phyloP scores from a whole-genome alignment of 768 basidiomycete species.

The Polyporus arcularius region DNA sequence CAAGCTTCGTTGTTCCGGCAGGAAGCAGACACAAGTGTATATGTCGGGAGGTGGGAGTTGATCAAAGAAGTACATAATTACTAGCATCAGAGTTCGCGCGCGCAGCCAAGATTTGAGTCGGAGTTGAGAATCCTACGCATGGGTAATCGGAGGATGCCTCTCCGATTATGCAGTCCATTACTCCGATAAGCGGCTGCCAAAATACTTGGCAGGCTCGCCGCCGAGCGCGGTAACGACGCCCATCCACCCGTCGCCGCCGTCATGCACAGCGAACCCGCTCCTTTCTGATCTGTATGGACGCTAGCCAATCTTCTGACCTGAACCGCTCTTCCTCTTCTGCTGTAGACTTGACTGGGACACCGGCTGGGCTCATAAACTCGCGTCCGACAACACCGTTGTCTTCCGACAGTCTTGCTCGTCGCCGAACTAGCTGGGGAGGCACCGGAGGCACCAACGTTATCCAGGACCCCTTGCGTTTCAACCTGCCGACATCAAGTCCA shows the following conservation, averaged over 20 bases:
- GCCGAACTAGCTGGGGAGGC: conserved; percentile 61
- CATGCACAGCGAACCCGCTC: conserved; percentile 17
- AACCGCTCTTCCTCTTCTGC: conserved; percentile 52
- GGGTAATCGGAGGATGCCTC: too few relatives aligned
- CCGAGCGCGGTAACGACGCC: conserved; percentile 5
- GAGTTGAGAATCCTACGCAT: too few relatives aligned
- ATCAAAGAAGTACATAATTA: too few relatives aligned
- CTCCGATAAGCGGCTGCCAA: not conserved
- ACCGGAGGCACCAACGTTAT: conserved; percentile 44
- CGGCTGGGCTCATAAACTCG: conserved; percentile 43
- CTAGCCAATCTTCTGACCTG: conserved; percentile 11
- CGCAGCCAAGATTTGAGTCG: too few relatives aligned
- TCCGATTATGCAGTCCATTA: too few relatives aligned
- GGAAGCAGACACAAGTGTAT: not conserved
- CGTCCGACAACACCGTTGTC: conserved; percentile 53
- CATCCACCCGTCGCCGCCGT: conserved; percentile 16
- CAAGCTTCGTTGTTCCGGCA: not conserved
- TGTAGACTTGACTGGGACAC: conserved; percentile 51
- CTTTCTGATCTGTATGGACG: conserved; percentile 17
- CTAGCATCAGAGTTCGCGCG: too few relatives aligned
- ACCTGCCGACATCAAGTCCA: conserved; percentile 31
- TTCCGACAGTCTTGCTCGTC: conserved; percentile 46
- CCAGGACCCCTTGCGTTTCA: conserved; percentile 50
- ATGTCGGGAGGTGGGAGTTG: too few relatives aligned
- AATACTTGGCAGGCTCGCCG: conserved; percentile 1